These are phyloP conservation scores for Hyphopichia pseudoburtonii DNA, from an alignment of 1,139 yeast species.

Conservation along the genomic window DNA sequence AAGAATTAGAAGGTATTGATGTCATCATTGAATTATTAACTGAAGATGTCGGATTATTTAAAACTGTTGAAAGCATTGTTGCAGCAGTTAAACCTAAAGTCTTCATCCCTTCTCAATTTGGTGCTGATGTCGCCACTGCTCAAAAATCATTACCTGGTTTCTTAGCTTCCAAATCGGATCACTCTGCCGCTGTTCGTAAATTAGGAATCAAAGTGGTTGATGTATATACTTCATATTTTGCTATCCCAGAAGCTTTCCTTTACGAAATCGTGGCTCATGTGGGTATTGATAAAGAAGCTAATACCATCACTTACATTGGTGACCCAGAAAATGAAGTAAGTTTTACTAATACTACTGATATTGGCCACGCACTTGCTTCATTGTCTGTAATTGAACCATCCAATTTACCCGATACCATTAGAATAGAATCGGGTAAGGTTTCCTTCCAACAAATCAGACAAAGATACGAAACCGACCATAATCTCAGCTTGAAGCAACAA, in stretches of 20 bases:
- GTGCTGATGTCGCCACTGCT: conserved; percentile 35
- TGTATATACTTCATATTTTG: conserved; percentile 45
- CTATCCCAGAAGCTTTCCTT: conserved; percentile 37
- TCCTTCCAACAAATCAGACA: conserved; percentile 39
- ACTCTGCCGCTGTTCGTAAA: conserved; percentile 38
- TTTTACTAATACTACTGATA: conserved; percentile 43
- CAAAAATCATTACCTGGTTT: conserved; percentile 30
- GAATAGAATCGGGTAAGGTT: conserved; percentile 41
- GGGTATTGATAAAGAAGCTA: conserved; percentile 37
- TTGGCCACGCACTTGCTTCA: conserved; percentile 47
- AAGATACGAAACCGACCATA: conserved; percentile 40
- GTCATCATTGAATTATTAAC: conserved; percentile 50
- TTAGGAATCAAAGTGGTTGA: conserved; percentile 54
- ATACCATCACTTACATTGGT: conserved; percentile 42
- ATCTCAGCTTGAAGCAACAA: conserved; percentile 32
- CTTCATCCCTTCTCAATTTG: conserved; percentile 65
- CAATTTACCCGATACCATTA: conserved; percentile 45
- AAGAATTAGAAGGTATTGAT: conserved; percentile 48
- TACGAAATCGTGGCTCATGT: conserved; percentile 32
- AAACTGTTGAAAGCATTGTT: conserved; percentile 31
- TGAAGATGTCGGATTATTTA: conserved; percentile 21
- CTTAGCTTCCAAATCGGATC: conserved; percentile 37
- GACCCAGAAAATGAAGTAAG: conserved; percentile 32
- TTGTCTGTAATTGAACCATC: conserved; percentile 38
- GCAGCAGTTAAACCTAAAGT: conserved; percentile 46